Percentiles rank a stretch among this genome's conserved stretches.
These are phyloP conservation scores for Cupressus sempervirens DNA, from an alignment of 75 land plant species.

Conservation along the genomic window DNA sequence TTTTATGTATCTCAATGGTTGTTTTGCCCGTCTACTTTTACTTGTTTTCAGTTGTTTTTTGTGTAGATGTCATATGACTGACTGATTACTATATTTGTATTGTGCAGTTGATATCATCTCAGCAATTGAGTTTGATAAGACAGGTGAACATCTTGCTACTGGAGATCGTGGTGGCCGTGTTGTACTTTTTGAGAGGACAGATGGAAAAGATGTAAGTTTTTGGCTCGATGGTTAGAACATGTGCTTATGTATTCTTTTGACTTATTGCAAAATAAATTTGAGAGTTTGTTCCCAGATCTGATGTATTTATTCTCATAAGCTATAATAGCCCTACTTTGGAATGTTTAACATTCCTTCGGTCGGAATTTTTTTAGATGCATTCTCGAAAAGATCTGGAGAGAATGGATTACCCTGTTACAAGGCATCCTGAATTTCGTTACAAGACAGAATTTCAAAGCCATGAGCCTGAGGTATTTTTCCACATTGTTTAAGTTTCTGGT, in stretches of 20 bases:
- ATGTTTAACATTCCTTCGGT: neutral
- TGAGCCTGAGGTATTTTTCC: slow-evolving; percentile 81
- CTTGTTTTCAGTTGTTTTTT: neutral
- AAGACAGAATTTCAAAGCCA: slow-evolving; percentile 96
- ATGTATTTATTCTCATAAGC: neutral
- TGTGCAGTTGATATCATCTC: slow-evolving; percentile 78
- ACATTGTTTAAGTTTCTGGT: neutral
- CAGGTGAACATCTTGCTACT: slow-evolving; percentile 92
- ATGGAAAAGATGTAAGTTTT: slow-evolving; percentile 61
- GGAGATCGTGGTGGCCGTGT: slow-evolving; percentile 98
- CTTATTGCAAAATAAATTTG: neutral
- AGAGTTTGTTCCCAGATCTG: neutral
- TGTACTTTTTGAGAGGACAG: slow-evolving; percentile 90
- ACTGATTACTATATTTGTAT: neutral
- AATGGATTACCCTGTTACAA: slow-evolving; percentile 49
- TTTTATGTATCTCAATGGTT: neutral
- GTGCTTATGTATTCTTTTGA: neutral
- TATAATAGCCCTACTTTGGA: neutral
- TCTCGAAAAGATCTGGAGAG: slow-evolving; percentile 68
- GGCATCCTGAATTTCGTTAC: slow-evolving; percentile 94
- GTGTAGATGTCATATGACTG: neutral
- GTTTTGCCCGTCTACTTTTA: neutral
- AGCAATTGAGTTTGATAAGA: slow-evolving; percentile 90
- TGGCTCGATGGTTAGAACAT: neutral
- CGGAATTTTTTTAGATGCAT: slow-evolving; percentile 16